Evolutionary conservation across 2,329 filamentous ascomycete species (phyloP), one percentile per base, ranked within the genome.

Genomic region (Akanthomyces muscarius): DNA sequence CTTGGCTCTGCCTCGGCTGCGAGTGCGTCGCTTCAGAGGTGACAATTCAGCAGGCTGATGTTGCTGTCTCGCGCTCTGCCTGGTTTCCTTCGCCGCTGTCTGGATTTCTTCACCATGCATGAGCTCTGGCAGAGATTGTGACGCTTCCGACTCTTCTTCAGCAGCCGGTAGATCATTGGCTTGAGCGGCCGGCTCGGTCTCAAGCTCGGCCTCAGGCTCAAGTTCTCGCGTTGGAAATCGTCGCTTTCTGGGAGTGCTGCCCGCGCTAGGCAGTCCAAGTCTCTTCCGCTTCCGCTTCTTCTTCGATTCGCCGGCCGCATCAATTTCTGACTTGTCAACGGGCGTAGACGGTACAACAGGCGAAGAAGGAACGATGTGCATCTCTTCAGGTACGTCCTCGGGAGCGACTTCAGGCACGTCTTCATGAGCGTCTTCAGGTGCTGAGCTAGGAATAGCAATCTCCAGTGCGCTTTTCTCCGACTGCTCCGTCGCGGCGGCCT

Each of bases 221-320:
- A 11, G 6, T 5, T 55, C 42, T n/a, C 57, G 48, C 23, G 33
- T 23, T 8, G 44, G 41, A 42, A 41, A 63, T 7, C 28, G 18
- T 36, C 62, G 62, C 51, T 64, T 64, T 33, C 28, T 38, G 7
- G 52, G 60, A 13, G 52, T 62, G n/a, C 44, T 51, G 8, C 36
- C 50, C 13, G 41, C 28, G 28, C 42, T 64, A 14, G 57, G 57
- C n/a, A 45, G 23, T 18, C 45, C 33, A 11, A 51, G 44, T 25
- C 45, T 41, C 51, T 58, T 59, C 4, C 62, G 56, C 51, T 64
- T 64, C 6, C 62, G 57, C 25, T 57, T 61, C 59, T 30, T 62
- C n/a, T 36, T 56, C 21, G 57, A 51, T n/a, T 52, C 45, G n/a
- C 51, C 21, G 23, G 18, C 23, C 5, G n/a, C 6, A 33, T 53